phyloP scores from a whole-genome alignment of 345 rosid species.

The Boechera retrofracta region DNA sequence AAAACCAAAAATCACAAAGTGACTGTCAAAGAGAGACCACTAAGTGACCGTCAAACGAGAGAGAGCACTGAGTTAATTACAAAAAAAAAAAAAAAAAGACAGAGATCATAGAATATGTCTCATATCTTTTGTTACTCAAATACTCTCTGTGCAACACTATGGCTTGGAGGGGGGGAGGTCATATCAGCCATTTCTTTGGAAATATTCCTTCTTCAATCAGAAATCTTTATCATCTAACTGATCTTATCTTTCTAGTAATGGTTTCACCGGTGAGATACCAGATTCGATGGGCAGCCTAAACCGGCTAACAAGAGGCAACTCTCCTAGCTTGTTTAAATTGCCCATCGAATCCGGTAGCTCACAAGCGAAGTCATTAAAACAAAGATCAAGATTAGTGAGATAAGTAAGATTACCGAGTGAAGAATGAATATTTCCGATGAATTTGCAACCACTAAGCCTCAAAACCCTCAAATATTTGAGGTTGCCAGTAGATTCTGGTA shows the following conservation, averaged over 20 bases:
- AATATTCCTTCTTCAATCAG: slow-evolving; percentile 34
- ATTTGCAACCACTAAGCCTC: background rate
- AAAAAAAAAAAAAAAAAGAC: too few relatives aligned
- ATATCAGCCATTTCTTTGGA: slow-evolving; percentile 28
- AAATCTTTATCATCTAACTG: slow-evolving; percentile 26
- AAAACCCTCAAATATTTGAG: slow-evolving; percentile 21
- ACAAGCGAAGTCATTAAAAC: slow-evolving; percentile 45
- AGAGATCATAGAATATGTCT: too few relatives aligned
- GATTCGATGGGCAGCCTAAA: background rate
- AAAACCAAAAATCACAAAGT: too few relatives aligned
- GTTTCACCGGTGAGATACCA: slow-evolving; percentile 39
- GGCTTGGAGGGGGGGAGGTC: too few relatives aligned
- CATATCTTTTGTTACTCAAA: too few relatives aligned
- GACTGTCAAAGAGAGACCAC: too few relatives aligned
- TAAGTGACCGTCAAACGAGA: too few relatives aligned
- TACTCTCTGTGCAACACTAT: too few relatives aligned
- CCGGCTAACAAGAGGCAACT: background rate
- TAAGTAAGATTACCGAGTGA: slow-evolving; percentile 42
- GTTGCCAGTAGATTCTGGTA: slow-evolving; percentile 38
- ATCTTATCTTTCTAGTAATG: slow-evolving; percentile 37
- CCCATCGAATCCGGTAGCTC: slow-evolving; percentile 22
- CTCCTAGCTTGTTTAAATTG: too few relatives aligned
- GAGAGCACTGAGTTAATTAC: too few relatives aligned
- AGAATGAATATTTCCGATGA: slow-evolving; percentile 40
- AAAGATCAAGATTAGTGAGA: slow-evolving; percentile 36